Conservation (phyloP, 768 basidiomycete species). For the Leccinellum rugosiceps region DNA sequence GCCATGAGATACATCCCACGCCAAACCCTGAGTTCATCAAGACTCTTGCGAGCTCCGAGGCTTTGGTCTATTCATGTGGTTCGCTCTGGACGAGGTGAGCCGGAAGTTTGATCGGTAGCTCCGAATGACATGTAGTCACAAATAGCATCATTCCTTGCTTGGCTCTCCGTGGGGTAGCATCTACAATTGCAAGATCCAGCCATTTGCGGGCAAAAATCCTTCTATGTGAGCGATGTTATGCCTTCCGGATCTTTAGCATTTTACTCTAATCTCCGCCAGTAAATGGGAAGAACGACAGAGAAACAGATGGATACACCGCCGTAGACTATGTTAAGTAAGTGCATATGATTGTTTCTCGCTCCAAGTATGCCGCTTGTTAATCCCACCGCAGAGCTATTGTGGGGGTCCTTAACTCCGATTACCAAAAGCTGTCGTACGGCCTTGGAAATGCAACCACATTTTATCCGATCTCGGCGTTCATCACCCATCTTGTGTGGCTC, state of each 20-base stretch:
- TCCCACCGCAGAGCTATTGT: conserved; percentile 54
- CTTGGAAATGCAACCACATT: conserved; percentile 56
- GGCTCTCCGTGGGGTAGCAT: conserved; percentile 75
- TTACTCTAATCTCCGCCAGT: conserved; percentile 45
- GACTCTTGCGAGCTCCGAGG: conserved; percentile 54
- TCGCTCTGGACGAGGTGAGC: conserved; percentile 89
- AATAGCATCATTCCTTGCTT: conserved; percentile 87
- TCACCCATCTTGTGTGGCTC: conserved; percentile 83
- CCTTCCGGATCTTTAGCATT: not conserved
- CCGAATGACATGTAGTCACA: conserved; percentile 3
- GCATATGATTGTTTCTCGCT: conserved; percentile 13
- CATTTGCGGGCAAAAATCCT: conserved; percentile 77
- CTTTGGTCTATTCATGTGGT: conserved; percentile 89
- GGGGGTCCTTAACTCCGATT: conserved; percentile 62
- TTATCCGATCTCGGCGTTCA: conserved; percentile 75
- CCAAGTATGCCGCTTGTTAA: not conserved
- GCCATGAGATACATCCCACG: conserved; percentile 86
- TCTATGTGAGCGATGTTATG: conserved; percentile 55
- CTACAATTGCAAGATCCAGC: conserved; percentile 70
- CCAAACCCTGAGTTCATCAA: conserved; percentile 81
- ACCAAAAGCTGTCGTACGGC: conserved; percentile 49
- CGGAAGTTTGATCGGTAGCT: conserved; percentile 1
- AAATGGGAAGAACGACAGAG: conserved; percentile 84
- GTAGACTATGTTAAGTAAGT: conserved; percentile 75
- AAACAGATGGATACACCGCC: conserved; percentile 83